These are phyloP conservation scores for Plasmodium fragile DNA, from an alignment of 169 alveolate species.

Conservation along the genomic window DNA sequence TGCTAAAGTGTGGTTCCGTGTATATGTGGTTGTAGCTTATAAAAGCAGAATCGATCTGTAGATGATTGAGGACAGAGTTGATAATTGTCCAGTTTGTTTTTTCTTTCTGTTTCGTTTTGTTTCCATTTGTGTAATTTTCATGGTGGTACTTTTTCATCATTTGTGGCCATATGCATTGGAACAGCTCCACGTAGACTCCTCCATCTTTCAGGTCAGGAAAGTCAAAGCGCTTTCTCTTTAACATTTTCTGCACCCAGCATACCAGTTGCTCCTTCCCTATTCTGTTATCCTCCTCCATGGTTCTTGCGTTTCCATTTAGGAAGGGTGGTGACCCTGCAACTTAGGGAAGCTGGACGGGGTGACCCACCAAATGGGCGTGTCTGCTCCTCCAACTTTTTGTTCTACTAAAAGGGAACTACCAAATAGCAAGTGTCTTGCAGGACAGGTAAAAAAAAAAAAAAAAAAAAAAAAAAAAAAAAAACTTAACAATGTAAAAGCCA, in stretches of 20 bases:
- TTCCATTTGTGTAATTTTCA: neutral
- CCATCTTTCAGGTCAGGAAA: conserved; percentile 72
- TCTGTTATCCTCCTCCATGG: conserved; percentile 8
- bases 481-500: neutral
- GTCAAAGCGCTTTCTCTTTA: conserved; percentile 18
- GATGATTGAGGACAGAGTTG: conserved; percentile 40
- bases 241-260: conserved; percentile 46
- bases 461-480: too few relatives aligned
- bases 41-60: conserved; percentile 64
- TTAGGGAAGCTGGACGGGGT: neutral
- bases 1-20: conserved; percentile 24
- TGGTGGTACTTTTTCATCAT: conserved; percentile 24
- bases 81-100: conserved; percentile 71
- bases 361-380: neutral
- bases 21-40: conserved; percentile 18
- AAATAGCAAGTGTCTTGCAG: neutral
- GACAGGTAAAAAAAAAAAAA: neutral
- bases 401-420: neutral
- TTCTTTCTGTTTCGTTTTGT: conserved; percentile 11
- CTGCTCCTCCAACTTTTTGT: neutral
- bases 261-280: conserved; percentile 75
- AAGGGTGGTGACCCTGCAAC: neutral
- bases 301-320: neutral
- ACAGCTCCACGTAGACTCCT: conserved; percentile 46
- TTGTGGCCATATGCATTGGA: conserved; percentile 78